Conservation (phyloP, 2,329 filamentous ascomycete species). For the Alternaria metachromatica region DNA sequence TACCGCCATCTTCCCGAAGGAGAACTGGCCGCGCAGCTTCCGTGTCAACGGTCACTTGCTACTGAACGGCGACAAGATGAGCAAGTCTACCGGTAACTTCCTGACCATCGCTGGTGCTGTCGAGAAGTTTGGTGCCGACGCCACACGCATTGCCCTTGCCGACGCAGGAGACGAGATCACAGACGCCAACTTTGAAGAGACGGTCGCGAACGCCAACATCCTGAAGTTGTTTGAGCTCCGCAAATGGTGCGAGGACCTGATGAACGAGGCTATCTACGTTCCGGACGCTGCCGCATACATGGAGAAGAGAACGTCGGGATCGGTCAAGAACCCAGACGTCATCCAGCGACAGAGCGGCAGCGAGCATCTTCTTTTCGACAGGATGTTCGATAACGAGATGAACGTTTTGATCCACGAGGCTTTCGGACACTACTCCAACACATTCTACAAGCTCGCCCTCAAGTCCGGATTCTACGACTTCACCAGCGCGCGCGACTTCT, state of each 20-base stretch:
- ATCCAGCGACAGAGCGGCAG: slow-evolving; percentile 73
- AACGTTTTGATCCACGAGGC: slow-evolving; percentile 82
- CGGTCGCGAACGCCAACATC: slow-evolving; percentile 90
- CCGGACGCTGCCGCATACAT: slow-evolving; percentile 53
- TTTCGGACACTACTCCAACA: slow-evolving; percentile 72
- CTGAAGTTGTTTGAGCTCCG: slow-evolving; percentile 81
- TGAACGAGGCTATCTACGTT: slow-evolving; percentile 64
- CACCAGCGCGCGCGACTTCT: slow-evolving; percentile 84
- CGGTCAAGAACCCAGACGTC: slow-evolving; percentile 59
- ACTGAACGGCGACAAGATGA: slow-evolving; percentile 98
- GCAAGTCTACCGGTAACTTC: slow-evolving; percentile 97
- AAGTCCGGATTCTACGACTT: slow-evolving; percentile 83
- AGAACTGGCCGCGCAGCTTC: slow-evolving; percentile 88
- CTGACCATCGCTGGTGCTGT: slow-evolving; percentile 86
- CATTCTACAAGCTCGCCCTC: slow-evolving; percentile 50
- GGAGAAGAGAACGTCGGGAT: slow-evolving; percentile 50
- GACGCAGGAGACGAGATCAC: slow-evolving; percentile 94
- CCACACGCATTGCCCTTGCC: slow-evolving; percentile 86
- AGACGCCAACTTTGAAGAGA: slow-evolving; percentile 97
- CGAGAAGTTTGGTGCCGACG: slow-evolving; percentile 93
- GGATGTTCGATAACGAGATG: slow-evolving; percentile 92
- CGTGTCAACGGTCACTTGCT: slow-evolving; percentile 92
- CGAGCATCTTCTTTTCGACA: slow-evolving; percentile 79
- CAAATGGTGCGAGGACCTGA: slow-evolving; percentile 90
- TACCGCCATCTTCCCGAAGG: slow-evolving; percentile 81